Evolutionary conservation across 2,329 filamentous ascomycete species (phyloP).

Genomic region (Dactylellina cionopaga): DNA sequence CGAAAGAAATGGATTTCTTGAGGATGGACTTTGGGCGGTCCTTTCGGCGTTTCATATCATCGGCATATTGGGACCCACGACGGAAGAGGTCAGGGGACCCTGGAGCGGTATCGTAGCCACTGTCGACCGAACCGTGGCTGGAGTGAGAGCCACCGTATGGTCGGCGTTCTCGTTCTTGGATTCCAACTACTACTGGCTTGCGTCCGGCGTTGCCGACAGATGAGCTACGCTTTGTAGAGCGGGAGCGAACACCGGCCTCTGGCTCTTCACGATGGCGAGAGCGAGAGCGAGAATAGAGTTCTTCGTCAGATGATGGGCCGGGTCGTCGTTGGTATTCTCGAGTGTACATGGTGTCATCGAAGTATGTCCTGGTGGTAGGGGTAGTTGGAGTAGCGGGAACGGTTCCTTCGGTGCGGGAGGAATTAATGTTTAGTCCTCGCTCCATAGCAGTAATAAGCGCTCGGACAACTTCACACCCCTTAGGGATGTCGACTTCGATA

Average conservation of each 20-base stretch:
- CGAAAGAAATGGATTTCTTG: conserved; percentile 48
- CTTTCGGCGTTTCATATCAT: conserved; percentile 51
- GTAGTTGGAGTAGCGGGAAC: conserved; percentile 31
- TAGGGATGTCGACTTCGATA: conserved; percentile 52
- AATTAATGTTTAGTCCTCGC: conserved; percentile 40
- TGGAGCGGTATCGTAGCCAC: conserved; percentile 45
- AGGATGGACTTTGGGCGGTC: conserved; percentile 51
- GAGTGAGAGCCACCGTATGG: conserved; percentile 49
- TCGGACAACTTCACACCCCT: conserved; percentile 51
- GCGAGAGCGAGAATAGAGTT: conserved; percentile 49
- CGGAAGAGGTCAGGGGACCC: conserved; percentile 46
- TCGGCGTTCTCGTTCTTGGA: conserved; percentile 49
- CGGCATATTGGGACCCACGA: conserved; percentile 46
- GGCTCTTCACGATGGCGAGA: conserved; percentile 43
- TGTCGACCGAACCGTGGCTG: conserved; percentile 48
- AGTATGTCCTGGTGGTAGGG: conserved; percentile 26
- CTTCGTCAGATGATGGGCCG: conserved; percentile 50
- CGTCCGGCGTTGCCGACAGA: conserved; percentile 48
- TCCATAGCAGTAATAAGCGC: conserved; percentile 50
- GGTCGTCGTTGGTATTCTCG: conserved; percentile 44
- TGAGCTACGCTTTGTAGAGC: conserved; percentile 47
- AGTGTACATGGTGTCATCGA: conserved; percentile 29
- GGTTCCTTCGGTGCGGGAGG: conserved; percentile 26
- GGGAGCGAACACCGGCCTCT: conserved; percentile 29
- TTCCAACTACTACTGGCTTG: conserved; percentile 49